phyloP scores from a whole-genome alignment of 345 rosid genomes.

The Noccaea bulbosa region DNA sequence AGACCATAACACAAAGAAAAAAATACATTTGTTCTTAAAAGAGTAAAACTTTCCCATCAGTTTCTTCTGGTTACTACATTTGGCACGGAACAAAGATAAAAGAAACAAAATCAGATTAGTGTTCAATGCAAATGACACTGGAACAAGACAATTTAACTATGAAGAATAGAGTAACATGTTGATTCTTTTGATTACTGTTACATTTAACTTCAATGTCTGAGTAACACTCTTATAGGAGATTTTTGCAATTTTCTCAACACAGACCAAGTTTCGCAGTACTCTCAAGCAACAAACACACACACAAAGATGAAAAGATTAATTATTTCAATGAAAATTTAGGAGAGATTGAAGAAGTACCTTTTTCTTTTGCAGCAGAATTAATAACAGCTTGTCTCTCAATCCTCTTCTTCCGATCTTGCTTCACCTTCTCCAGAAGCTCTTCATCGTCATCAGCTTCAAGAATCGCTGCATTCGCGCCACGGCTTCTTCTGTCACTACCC shows the following conservation, averaged over 20 bases:
- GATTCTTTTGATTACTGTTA: constrained; percentile 7
- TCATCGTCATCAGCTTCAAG: constrained; percentile 92
- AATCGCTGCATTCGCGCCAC: constrained; percentile 70
- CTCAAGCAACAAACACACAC: background rate
- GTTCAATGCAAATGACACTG: background rate
- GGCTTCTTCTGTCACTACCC: constrained; percentile 34
- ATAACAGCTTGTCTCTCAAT: constrained; percentile 82
- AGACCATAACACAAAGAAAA: constrained; percentile 19
- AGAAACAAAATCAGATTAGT: constrained; percentile 8
- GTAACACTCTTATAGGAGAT: background rate
- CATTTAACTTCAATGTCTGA: background rate
- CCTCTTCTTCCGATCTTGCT: constrained; percentile 82
- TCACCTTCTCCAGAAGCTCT: constrained; percentile 87
- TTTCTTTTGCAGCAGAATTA: constrained; percentile 71
- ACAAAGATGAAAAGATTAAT: constrained; percentile 15
- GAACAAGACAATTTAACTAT: constrained; percentile 1
- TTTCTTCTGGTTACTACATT: background rate
- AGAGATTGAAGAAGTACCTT: constrained; percentile 50
- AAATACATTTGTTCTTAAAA: background rate
- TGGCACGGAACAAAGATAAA: background rate
- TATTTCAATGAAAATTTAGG: background rate
- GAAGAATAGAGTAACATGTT: background rate
- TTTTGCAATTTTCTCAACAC: constrained; percentile 1
- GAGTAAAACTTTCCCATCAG: constrained; percentile 12
- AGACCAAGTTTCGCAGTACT: constrained; percentile 6